phyloP scores from a whole-genome alignment of 176 grass and related monocot species.

The Aegilops longissima region DNA sequence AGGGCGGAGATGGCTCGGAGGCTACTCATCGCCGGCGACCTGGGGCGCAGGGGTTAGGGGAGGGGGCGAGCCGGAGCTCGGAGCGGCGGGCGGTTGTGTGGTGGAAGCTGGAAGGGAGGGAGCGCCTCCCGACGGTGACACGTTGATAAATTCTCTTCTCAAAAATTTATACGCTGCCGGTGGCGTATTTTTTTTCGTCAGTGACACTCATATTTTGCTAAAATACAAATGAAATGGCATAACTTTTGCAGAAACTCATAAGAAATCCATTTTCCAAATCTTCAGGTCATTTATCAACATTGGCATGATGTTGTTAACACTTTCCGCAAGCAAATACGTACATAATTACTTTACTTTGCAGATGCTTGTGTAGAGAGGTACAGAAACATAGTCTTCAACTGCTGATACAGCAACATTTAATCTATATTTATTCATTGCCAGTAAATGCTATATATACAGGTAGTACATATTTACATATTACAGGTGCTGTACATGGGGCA shows the following conservation, averaged over 20 bases:
- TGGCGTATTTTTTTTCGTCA: neutral
- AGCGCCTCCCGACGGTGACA: slow-evolving; percentile 49
- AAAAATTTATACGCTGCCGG: neutral
- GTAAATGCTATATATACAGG: neutral
- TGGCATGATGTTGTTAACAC: neutral
- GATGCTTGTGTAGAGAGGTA: neutral
- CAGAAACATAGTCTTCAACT: neutral
- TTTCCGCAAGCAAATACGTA: neutral
- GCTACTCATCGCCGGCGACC: slow-evolving; percentile 63
- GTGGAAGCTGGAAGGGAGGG: slow-evolving; percentile 41
- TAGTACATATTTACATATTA: slow-evolving; percentile 36
- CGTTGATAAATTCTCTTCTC: slow-evolving; percentile 42
- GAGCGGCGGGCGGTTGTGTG: slow-evolving; percentile 39
- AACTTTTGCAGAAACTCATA: neutral
- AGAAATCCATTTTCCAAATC: neutral
- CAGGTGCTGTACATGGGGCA: slow-evolving; percentile 2
- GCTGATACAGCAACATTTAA: neutral
- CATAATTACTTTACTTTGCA: neutral
- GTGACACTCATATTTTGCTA: neutral
- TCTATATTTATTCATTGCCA: neutral
- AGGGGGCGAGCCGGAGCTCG: slow-evolving; percentile 1
- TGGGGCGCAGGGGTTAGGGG: slow-evolving; percentile 8
- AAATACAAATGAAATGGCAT: neutral
- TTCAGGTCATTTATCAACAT: neutral
- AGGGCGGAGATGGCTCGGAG: slow-evolving; percentile 63